These are phyloP conservation scores for Trichoderma koningii DNA, from an alignment of 2,329 filamentous ascomycete species.

Conservation along the genomic window DNA sequence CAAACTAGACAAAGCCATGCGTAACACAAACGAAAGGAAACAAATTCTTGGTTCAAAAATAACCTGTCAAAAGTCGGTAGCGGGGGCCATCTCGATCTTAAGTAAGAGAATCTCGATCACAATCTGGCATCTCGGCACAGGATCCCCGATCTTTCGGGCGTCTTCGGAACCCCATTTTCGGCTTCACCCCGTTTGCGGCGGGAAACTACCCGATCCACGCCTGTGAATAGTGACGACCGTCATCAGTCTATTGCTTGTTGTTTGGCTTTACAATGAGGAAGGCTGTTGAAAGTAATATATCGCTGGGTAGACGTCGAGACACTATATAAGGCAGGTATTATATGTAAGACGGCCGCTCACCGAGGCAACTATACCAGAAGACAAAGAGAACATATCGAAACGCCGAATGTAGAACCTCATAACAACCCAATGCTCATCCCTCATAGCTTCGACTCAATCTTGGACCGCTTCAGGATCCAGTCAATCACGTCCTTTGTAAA, in stretches of 20 bases:
- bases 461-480: slow-evolving; percentile 61
- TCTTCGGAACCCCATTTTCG: slow-evolving; percentile 16
- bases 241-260: slow-evolving; percentile 8
- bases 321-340: not conserved
- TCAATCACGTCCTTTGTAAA: slow-evolving; percentile 62
- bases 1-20: not conserved
- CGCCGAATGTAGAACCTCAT: not conserved
- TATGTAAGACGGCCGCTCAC: not conserved
- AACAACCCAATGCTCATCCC: not conserved
- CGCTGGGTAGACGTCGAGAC: not conserved
- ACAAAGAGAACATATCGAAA: not conserved
- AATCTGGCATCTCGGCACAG: not conserved
- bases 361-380: not conserved
- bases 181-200: not conserved
- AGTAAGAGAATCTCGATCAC: slow-evolving; percentile 17
- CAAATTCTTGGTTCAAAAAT: not conserved
- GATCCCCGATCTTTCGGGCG: slow-evolving; percentile 7
- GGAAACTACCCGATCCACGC: slow-evolving; percentile 9
- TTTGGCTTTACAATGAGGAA: not conserved
- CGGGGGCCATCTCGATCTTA: slow-evolving; percentile 14
- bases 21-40: not conserved
- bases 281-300: not conserved
- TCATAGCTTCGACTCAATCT: slow-evolving; percentile 44
- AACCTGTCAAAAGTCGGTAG: not conserved
- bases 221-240: not conserved